phyloP scores from a whole-genome alignment of 2,329 filamentous ascomycete species.

The Colletotrichum sp. region DNA sequence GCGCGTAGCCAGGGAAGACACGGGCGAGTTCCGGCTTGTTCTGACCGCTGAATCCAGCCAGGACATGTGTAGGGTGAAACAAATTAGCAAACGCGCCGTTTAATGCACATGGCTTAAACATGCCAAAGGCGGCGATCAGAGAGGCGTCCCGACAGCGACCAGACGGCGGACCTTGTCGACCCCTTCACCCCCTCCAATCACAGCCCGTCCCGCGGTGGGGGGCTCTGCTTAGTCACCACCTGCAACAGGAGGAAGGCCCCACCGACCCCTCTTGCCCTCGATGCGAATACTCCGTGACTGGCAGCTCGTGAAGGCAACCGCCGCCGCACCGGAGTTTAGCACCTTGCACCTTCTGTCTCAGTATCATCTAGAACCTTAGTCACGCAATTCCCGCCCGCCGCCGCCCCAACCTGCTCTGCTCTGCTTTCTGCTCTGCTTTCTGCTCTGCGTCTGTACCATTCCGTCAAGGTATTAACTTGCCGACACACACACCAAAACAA shows the following conservation, averaged over 20 bases:
- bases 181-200: neutral
- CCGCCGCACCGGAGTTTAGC: neutral
- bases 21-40: neutral
- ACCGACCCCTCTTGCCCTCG: constrained; percentile 10
- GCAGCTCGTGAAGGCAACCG: neutral
- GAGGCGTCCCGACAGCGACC: neutral
- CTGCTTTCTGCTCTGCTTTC: neutral
- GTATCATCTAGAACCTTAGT: constrained; percentile 14
- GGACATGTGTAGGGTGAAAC: neutral
- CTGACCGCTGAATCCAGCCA: neutral
- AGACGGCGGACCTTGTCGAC: neutral
- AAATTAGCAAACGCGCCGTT: neutral
- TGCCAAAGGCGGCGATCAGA: constrained; percentile 1
- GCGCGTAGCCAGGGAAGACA: neutral
- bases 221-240: neutral
- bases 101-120: neutral
- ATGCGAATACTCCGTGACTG: neutral
- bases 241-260: neutral
- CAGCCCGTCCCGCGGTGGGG: neutral
- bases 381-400: constrained; percentile 10
- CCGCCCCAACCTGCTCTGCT: neutral
- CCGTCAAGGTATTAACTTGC: neutral
- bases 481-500: neutral
- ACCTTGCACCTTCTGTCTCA: neutral
- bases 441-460: neutral